A percentile compares a stretch with the other conserved stretches of the same genome.
Evolutionary conservation across 371 early-diverging fungal genomes (phyloP).

Genomic region (Nematocida sp.): DNA sequence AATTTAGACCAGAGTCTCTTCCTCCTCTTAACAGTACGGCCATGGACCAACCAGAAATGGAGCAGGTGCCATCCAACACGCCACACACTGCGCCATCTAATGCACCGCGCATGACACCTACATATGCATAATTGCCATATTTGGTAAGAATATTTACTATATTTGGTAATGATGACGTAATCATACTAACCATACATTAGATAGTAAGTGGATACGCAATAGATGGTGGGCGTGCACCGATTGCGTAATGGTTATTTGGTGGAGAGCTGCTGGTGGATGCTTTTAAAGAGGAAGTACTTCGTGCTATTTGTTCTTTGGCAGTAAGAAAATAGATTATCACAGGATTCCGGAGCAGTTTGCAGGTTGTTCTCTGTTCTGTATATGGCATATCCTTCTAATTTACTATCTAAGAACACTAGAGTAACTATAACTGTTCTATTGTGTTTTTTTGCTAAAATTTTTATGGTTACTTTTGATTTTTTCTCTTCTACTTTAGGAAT

Average conservation of each 20-base stretch:
- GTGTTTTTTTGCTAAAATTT: constrained; percentile 23
- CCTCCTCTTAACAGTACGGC: constrained; percentile 6
- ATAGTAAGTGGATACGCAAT: too few species aligned
- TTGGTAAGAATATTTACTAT: too few species aligned
- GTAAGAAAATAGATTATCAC: constrained; percentile 37
- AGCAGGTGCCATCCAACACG: too few species aligned
- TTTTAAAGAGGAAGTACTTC: constrained; percentile 38
- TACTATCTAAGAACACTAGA: constrained; percentile 21
- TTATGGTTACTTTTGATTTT: constrained; percentile 19
- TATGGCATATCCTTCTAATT: constrained; percentile 4
- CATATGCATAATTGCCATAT: too few species aligned
- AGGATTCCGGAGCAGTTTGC: constrained; percentile 1
- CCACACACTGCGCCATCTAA: too few species aligned
- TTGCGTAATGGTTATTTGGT: too few species aligned
- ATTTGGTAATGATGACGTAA: too few species aligned
- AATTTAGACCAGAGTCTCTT: constrained; percentile 7
- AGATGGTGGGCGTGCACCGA: too few species aligned
- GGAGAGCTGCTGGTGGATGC: background rate
- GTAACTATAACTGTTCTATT: constrained; percentile 15
- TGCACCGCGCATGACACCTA: too few species aligned
- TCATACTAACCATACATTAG: too few species aligned
- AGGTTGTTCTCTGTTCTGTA: constrained; percentile 7
- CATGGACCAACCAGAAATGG: background rate
- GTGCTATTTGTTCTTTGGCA: constrained; percentile 48
- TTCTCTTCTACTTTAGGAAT: constrained; percentile 3